phyloP scores from a whole-genome alignment of 768 basidiomycete genomes.

The Trametes villosa region DNA sequence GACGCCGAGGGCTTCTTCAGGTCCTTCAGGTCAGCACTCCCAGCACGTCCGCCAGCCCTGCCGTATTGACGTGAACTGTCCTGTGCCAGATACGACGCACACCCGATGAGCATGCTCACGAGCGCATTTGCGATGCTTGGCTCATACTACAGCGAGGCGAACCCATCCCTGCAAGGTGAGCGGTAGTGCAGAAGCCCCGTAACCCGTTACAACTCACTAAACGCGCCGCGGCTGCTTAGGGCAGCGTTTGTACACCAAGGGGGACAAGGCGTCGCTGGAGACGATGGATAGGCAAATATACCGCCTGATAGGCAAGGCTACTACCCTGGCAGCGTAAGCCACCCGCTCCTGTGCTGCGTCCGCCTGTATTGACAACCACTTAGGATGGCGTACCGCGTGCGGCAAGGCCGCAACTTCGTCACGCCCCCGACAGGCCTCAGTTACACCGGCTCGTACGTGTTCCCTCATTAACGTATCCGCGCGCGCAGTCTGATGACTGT shows the following conservation, averaged over 20 bases:
- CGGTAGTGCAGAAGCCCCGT: slow-evolving; percentile 2
- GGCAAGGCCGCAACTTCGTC: slow-evolving; percentile 89
- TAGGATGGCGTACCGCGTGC: slow-evolving; percentile 92
- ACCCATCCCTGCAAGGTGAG: slow-evolving; percentile 82
- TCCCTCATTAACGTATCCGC: slow-evolving; percentile 8
- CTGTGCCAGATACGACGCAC: slow-evolving; percentile 79
- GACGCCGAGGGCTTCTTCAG: slow-evolving; percentile 48
- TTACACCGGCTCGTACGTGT: slow-evolving; percentile 72
- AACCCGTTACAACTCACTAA: neutral
- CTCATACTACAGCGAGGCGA: slow-evolving; percentile 86
- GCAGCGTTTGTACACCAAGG: slow-evolving; percentile 77
- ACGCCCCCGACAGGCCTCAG: slow-evolving; percentile 80
- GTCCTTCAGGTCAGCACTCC: slow-evolving; percentile 42
- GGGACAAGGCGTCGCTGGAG: slow-evolving; percentile 65
- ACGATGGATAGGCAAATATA: slow-evolving; percentile 94
- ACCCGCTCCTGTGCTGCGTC: neutral
- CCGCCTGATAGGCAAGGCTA: slow-evolving; percentile 85
- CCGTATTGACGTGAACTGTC: too few species aligned
- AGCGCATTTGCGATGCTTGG: slow-evolving; percentile 88
- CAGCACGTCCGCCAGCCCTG: too few species aligned
- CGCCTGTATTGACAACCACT: neutral
- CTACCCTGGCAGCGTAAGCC: slow-evolving; percentile 81
- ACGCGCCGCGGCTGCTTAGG: slow-evolving; percentile 45
- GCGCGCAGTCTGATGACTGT: neutral
- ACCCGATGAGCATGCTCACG: slow-evolving; percentile 90